Percentiles rank a stretch among this genome's conserved stretches.
phyloP scores from a whole-genome alignment of 192 early-diverging fungal genomes.

The Coemansia sp. region DNA sequence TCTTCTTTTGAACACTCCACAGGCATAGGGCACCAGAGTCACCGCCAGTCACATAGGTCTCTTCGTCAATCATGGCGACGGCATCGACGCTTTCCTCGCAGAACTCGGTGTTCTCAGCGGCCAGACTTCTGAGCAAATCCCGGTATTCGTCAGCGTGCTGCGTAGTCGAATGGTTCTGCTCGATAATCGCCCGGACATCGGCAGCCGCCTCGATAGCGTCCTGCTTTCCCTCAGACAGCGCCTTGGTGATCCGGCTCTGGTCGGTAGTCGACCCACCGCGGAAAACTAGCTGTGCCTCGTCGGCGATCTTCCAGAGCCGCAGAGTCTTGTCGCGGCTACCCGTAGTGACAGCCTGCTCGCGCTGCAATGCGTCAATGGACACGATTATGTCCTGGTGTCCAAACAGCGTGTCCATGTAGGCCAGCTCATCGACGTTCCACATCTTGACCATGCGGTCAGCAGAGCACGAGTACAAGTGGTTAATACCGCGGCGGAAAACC shows the following conservation, averaged over 20 bases:
- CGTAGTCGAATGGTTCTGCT: slow-evolving; percentile 6
- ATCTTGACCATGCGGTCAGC: slow-evolving; percentile 94
- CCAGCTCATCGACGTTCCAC: slow-evolving; percentile 91
- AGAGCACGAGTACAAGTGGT: slow-evolving; percentile 84
- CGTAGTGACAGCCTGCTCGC: slow-evolving; percentile 88
- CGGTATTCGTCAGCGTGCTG: background rate
- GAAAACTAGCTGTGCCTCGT: slow-evolving; percentile 93
- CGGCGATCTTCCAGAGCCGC: slow-evolving; percentile 94
- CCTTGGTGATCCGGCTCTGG: slow-evolving; percentile 33
- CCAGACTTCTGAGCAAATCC: slow-evolving; percentile 33
- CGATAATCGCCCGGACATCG: background rate
- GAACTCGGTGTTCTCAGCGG: slow-evolving; percentile 18
- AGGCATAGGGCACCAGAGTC: slow-evolving; percentile 88
- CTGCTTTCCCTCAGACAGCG: slow-evolving; percentile 3
- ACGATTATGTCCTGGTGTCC: slow-evolving; percentile 95
- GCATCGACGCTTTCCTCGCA: slow-evolving; percentile 78
- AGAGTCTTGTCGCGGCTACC: slow-evolving; percentile 90
- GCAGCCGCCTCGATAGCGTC: background rate
- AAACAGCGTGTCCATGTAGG: slow-evolving; percentile 96
- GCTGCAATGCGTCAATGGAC: slow-evolving; percentile 76
- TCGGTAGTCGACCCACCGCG: slow-evolving; percentile 69
- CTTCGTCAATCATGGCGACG: slow-evolving; percentile 92
- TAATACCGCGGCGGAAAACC: slow-evolving; percentile 77
- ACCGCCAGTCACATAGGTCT: slow-evolving; percentile 87
- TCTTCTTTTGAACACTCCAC: slow-evolving; percentile 92